These are phyloP conservation scores for Suillus ampliporus DNA, from an alignment of 768 basidiomycete genomes.

Conservation along the genomic window DNA sequence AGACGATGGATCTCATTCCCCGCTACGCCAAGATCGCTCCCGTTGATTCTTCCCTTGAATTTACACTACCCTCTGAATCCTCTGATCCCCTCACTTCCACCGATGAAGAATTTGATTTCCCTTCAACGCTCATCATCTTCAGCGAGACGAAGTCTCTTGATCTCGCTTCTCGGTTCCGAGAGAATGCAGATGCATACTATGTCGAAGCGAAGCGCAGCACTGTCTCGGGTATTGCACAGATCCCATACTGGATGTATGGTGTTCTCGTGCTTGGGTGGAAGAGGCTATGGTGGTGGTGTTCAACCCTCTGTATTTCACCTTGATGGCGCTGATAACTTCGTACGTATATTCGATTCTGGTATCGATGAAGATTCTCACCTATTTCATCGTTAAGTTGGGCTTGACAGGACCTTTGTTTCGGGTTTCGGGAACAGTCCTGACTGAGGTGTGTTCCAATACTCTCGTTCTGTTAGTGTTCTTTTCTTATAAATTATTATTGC, in stretches of 20 bases:
- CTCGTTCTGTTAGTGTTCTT: background rate
- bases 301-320: slow-evolving; percentile 91
- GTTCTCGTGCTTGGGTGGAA: slow-evolving; percentile 98
- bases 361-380: slow-evolving; percentile 31
- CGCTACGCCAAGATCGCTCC: slow-evolving; percentile 86
- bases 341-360: slow-evolving; percentile 49
- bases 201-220: slow-evolving; percentile 98
- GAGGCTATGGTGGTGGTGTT: slow-evolving; percentile 97
- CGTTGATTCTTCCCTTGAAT: slow-evolving; percentile 63
- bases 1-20: slow-evolving; percentile 90
- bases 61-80: slow-evolving; percentile 63
- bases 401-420: slow-evolving; percentile 77
- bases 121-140: slow-evolving; percentile 76
- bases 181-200: slow-evolving; percentile 95
- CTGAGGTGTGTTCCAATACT: slow-evolving; percentile 56
- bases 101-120: slow-evolving; percentile 88
- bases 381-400: slow-evolving; percentile 69
- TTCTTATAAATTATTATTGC: background rate
- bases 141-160: slow-evolving; percentile 84
- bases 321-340: slow-evolving; percentile 70
- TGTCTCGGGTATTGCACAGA: slow-evolving; percentile 90
- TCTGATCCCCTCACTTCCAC: slow-evolving; percentile 39
- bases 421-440: slow-evolving; percentile 62
- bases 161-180: slow-evolving; percentile 81
- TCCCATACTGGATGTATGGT: slow-evolving; percentile 97